These are phyloP conservation scores for Colletotrichum nymphaeae DNA, from an alignment of 2,329 filamentous ascomycete genomes.

Conservation along the genomic window DNA sequence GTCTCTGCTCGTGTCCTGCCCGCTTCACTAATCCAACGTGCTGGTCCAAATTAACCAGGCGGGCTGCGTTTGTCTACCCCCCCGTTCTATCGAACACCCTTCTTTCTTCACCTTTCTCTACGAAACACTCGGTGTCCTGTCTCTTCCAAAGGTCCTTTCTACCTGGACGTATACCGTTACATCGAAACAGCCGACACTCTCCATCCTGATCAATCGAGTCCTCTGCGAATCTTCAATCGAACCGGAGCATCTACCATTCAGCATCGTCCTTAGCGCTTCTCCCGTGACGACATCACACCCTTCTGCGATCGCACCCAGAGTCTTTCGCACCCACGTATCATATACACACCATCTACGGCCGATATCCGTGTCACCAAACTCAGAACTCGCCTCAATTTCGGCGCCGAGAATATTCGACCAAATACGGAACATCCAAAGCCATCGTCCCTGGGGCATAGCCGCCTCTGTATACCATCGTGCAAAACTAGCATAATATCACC, in stretches of 20 bases:
- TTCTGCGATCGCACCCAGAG: neutral
- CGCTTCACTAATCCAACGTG: slow-evolving; percentile 17
- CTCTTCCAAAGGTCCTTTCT: neutral
- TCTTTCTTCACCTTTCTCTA: neutral
- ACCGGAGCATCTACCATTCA: neutral
- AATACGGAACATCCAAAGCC: slow-evolving; percentile 10
- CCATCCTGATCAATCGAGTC: slow-evolving; percentile 1
- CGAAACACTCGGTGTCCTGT: neutral
- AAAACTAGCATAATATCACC: neutral
- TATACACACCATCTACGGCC: neutral
- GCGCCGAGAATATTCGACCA: slow-evolving; percentile 8
- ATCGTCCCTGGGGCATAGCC: slow-evolving; percentile 12
- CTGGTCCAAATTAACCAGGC: slow-evolving; percentile 1
- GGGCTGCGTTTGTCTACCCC: slow-evolving; percentile 3
- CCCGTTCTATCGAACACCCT: neutral
- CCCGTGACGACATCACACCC: slow-evolving; percentile 8
- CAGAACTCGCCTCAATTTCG: neutral
- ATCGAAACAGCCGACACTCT: neutral
- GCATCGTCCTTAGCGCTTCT: neutral
- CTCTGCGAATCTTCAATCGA: neutral
- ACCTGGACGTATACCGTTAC: neutral
- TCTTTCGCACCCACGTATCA: neutral
- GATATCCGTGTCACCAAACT: neutral
- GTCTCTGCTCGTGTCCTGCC: neutral
- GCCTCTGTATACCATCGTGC: slow-evolving; percentile 12